phyloP scores from a whole-genome alignment of 345 rosid genomes.

The Salix suchowensis region DNA sequence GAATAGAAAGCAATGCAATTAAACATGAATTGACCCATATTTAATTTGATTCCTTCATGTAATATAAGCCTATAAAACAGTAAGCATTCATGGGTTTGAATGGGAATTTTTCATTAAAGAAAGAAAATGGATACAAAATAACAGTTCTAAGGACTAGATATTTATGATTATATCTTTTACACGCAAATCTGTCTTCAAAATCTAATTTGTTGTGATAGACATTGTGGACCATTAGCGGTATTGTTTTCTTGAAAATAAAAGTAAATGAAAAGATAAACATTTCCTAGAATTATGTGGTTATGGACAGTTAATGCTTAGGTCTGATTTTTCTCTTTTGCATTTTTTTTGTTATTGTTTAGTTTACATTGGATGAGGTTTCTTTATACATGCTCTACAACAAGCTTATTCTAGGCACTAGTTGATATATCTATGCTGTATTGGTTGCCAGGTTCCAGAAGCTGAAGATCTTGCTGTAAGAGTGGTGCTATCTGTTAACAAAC shows the following conservation, averaged over 20 bases:
- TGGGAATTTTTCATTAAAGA: background rate
- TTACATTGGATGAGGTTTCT: background rate
- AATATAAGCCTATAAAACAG: background rate
- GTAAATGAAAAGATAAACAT: no score
- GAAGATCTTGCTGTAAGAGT: constrained; percentile 50
- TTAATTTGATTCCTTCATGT: background rate
- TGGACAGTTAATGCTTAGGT: no score
- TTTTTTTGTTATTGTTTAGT: constrained; percentile 11
- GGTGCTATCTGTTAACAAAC: constrained; percentile 42
- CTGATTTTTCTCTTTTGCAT: background rate
- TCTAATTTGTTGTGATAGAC: no score
- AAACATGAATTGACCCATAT: background rate
- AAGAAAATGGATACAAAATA: background rate
- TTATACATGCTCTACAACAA: background rate
- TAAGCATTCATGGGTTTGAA: background rate
- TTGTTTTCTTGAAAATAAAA: no score
- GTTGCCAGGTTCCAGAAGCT: constrained; percentile 41
- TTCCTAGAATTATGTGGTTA: no score
- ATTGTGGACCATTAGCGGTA: no score
- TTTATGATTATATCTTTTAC: background rate
- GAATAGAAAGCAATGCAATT: background rate
- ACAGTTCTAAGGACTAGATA: background rate
- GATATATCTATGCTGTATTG: constrained; percentile 9
- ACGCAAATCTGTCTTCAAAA: no score
- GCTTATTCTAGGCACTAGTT: constrained; percentile 1